phyloP scores from a whole-genome alignment of 192 early-diverging fungal species.

The Gigaspora rosea region DNA sequence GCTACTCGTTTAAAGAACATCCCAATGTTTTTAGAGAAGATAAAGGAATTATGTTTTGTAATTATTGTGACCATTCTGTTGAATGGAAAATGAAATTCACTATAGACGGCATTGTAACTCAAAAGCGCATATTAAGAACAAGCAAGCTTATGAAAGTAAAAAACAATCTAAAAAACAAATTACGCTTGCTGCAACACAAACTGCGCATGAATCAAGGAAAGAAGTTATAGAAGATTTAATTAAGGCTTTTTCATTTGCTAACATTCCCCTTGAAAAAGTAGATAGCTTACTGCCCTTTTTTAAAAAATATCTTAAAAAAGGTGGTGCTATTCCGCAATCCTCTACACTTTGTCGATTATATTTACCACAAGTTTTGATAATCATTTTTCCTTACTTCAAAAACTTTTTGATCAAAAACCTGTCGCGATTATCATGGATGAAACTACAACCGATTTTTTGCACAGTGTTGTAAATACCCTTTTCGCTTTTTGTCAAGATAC shows the following conservation, averaged over 20 bases:
- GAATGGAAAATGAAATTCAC: too few relatives aligned
- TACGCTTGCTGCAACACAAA: background rate
- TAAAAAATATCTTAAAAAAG: constrained; percentile 21
- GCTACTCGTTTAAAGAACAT: background rate
- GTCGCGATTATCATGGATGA: constrained; percentile 14
- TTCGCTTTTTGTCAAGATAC: background rate
- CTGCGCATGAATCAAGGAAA: background rate
- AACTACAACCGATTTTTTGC: background rate
- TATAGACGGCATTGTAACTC: background rate
- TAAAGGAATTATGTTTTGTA: too few relatives aligned
- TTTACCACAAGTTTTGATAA: background rate
- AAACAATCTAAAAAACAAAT: background rate
- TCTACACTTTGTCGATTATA: background rate
- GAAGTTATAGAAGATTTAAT: constrained; percentile 6
- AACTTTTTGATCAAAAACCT: constrained; percentile 6
- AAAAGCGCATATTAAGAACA: background rate
- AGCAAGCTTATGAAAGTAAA: background rate
- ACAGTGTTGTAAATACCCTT: background rate
- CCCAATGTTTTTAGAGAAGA: too few relatives aligned
- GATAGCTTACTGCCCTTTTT: constrained; percentile 10
- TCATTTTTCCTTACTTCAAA: background rate
- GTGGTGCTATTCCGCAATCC: constrained; percentile 1
- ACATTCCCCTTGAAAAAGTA: background rate
- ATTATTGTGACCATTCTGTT: too few relatives aligned
- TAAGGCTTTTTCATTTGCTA: background rate